Conservation (phyloP, 176 grass and related monocot genomes). For the Triticum dicoccoides region DNA sequence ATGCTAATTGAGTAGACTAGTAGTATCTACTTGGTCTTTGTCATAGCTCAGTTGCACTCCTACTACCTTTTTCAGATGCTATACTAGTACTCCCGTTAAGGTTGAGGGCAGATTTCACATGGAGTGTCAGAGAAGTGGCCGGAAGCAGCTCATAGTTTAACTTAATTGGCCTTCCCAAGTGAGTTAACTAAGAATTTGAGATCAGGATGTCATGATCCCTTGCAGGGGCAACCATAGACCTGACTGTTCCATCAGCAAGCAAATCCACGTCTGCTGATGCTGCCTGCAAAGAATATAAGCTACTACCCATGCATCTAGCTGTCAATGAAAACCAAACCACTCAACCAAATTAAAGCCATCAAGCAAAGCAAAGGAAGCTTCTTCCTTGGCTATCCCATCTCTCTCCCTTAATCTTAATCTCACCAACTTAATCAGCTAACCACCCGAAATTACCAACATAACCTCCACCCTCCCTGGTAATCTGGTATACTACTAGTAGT, state of each 20-base stretch:
- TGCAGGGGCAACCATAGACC: background rate
- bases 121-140: background rate
- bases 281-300: background rate
- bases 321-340: background rate
- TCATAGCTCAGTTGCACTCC: background rate
- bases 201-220: constrained; percentile 16
- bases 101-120: background rate
- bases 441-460: background rate
- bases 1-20: too few relatives aligned
- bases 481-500: too few relatives aligned
- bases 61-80: background rate
- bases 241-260: background rate
- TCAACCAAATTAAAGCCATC: background rate
- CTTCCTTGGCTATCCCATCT: background rate
- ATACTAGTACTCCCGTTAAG: background rate
- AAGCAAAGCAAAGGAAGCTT: background rate
- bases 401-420: too few relatives aligned
- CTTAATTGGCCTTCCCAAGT: too few relatives aligned
- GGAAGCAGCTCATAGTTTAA: background rate
- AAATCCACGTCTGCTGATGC: background rate
- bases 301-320: background rate
- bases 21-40: background rate
- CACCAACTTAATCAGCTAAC: too few relatives aligned
- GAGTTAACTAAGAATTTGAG: background rate
- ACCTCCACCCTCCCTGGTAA: background rate